These are phyloP conservation scores for Paraphaeosphaeria sporulosa DNA, from an alignment of 2,329 filamentous ascomycete species.

Conservation along the genomic window DNA sequence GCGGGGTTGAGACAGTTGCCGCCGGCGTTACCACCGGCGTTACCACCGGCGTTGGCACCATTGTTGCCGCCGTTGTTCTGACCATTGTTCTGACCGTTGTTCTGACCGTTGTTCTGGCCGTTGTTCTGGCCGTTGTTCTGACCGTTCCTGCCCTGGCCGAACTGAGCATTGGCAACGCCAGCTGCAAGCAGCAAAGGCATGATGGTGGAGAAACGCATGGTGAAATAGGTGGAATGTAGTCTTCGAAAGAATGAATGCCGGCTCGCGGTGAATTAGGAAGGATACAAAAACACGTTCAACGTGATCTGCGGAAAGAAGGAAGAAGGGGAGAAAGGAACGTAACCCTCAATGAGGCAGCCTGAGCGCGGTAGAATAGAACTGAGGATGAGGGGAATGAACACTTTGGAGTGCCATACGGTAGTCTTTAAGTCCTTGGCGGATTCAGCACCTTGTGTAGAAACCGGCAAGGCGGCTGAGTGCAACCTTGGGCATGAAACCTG, in stretches of 20 bases:
- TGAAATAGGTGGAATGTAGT: slow-evolving; percentile 25
- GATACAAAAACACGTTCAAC: slow-evolving; percentile 52
- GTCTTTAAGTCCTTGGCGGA: slow-evolving; percentile 49
- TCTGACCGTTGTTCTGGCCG: slow-evolving; percentile 26
- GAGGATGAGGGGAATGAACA: slow-evolving; percentile 43
- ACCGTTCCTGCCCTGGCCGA: slow-evolving; percentile 24
- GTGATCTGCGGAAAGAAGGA: slow-evolving; percentile 46
- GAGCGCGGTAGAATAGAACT: slow-evolving; percentile 38
- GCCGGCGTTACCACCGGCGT: slow-evolving; percentile 27
- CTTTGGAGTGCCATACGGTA: slow-evolving; percentile 35
- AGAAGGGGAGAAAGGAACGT: slow-evolving; percentile 51
- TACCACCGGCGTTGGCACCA: slow-evolving; percentile 25
- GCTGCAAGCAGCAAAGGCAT: slow-evolving; percentile 45
- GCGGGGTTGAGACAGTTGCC: slow-evolving; percentile 43
- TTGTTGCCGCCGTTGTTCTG: slow-evolving; percentile 20
- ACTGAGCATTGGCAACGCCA: slow-evolving; percentile 45
- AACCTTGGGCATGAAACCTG: slow-evolving; percentile 50
- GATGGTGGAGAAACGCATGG: slow-evolving; percentile 47
- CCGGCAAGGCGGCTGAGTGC: slow-evolving; percentile 38
- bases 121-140: slow-evolving; percentile 18
- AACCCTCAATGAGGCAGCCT: slow-evolving; percentile 47
- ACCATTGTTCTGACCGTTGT: slow-evolving; percentile 27
- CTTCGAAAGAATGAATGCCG: slow-evolving; percentile 48
- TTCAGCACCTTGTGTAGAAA: slow-evolving; percentile 24
- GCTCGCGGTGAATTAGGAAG: slow-evolving; percentile 47